Base-by-base conservation (phyloP, 225 moss, liverwort and hornwort species). In the Sphagnum contortum region DNA sequence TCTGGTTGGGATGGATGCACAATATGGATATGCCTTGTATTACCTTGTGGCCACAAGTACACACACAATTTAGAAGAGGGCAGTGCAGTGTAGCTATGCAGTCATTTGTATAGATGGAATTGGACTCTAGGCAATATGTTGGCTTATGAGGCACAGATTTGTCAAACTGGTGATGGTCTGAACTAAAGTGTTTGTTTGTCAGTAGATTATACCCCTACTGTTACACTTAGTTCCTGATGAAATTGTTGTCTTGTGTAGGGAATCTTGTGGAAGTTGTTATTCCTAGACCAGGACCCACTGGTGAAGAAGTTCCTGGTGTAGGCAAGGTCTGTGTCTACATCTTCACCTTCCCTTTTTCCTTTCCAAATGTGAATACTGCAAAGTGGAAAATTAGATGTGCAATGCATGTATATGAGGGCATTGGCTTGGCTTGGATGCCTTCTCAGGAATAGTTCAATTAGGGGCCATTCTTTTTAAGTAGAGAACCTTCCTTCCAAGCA, bases 201-300 rank as follows among this genome's bases (percentile, higher is more conserved):
- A 80, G 72, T 73, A 91, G 69, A 71, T 94, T 10, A 89, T 91
- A 67, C 94, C 94, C 46, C 85, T 94, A 77, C 45, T 47, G 47
- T 50, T 44, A 2, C 13, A 49, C 9, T 53, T 3, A 3, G 10
- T 53, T 45, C 57, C 62, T 5, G 3, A 61, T 61, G 12, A 8
- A 61, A 55, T 8, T 55, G 55, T 55, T 55, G 12, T 55, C 55
- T 55, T 8, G 12, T 57, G 57, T 77, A 83, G 80, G 83, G 45
- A 83, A 70, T 71, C 72, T 80, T 74, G 75, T 80, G 67, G 77
- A 77, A 51, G 76, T 80, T 65, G 77, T 83, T 47, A 83, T 80
- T 59, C 80, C 83, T 54, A 74, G 83, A 68, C 80, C 83, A 55
- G 68, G 72, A 49, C 58, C 6, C 10, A 74, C 69, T 68, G 83